A percentile compares a stretch with the other conserved stretches of the same genome.
Evolutionary conservation across 2,329 filamentous ascomycete genomes (phyloP).

Genomic region (Penicillium nordicum): DNA sequence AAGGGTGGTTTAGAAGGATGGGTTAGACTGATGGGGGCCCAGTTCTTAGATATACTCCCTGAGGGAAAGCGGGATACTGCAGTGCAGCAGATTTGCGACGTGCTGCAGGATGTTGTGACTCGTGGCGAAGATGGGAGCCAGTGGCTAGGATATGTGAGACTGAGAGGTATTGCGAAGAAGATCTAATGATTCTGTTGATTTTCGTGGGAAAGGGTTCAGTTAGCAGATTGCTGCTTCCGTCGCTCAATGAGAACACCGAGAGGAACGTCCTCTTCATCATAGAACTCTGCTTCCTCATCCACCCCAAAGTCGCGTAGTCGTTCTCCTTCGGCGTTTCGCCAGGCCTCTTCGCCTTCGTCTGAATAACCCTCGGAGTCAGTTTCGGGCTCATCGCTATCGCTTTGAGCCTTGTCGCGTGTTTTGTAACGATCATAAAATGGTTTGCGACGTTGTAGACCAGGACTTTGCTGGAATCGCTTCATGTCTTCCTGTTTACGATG

Average conservation of each 20-base stretch:
- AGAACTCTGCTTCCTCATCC: slow-evolving; percentile 62
- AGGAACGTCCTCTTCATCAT: slow-evolving; percentile 61
- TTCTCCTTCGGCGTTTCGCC: slow-evolving; percentile 62
- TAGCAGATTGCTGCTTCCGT: slow-evolving; percentile 22
- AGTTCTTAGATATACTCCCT: slow-evolving; percentile 54
- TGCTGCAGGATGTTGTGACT: slow-evolving; percentile 55
- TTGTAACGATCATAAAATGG: slow-evolving; percentile 42
- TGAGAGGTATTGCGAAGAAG: slow-evolving; percentile 43
- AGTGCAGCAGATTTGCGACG: slow-evolving; percentile 53
- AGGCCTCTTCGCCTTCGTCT: slow-evolving; percentile 56
- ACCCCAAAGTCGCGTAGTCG: slow-evolving; percentile 62
- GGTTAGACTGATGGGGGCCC: slow-evolving; percentile 61
- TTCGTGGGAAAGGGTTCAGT: background rate
- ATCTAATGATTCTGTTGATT: slow-evolving; percentile 1
- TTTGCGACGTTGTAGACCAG: slow-evolving; percentile 37
- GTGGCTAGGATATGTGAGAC: slow-evolving; percentile 49
- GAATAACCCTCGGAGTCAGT: slow-evolving; percentile 21
- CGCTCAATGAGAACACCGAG: slow-evolving; percentile 52
- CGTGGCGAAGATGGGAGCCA: slow-evolving; percentile 56
- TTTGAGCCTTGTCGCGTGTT: slow-evolving; percentile 7
- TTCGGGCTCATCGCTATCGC: slow-evolving; percentile 17
- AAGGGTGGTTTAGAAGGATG: slow-evolving; percentile 62
- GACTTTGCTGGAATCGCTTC: slow-evolving; percentile 39
- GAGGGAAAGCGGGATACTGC: slow-evolving; percentile 50
- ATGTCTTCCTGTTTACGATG: slow-evolving; percentile 53